Evolutionary conservation across 2,329 filamentous ascomycete species (phyloP), one percentile per base, ranked within the genome.

Genomic region (Rhexocercosporidium sp.): DNA sequence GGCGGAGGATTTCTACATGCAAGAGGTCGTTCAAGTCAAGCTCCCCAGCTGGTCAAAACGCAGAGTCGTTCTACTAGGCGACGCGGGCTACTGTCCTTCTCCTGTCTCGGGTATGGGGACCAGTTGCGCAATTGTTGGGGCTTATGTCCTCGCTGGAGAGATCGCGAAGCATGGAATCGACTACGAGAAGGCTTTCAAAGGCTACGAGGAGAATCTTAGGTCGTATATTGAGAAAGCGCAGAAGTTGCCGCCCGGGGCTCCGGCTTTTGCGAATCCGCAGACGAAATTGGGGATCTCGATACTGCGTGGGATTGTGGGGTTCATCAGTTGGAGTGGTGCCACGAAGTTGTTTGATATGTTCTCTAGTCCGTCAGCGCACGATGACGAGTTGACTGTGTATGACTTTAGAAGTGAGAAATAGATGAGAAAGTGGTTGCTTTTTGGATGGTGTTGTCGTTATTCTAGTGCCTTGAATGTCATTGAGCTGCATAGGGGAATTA

Each of bases 111-210:
- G 86, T 0, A 81, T 84, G 77, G 86, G 86, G 0, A 86, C 84
- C 0, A 83, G 82, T 1, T 71, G 79, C 0, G 81, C 82, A 0
- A 72, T 89, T 0, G 73, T 84, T 0, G 82, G 82, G 0, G 84
- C 85, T 0, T 89, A 89, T 71, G 76, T 87, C 2, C 78, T 90
- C 3, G 86, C 86, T 0, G 87, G 87, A 1, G 86, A 87, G 75
- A 75, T 85, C 51, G 63, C 57, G 3, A 66, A 53, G 59, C 25
- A 62, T 61, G 47, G 54, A 8, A 34, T 57, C 7, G 70, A 77
- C 53, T 63, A 78, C 8, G 70, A 75, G 14, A 70, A 82, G 2
- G 83, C 80, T 25, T 76, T 84, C 14, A 70, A 72, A 41, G 75
- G 74, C 0, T 87, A 87, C 66, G 81, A 86, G 59, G 64, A 70